phyloP scores from a whole-genome alignment of 768 basidiomycete species.

The Boletus vinaceobasis region DNA sequence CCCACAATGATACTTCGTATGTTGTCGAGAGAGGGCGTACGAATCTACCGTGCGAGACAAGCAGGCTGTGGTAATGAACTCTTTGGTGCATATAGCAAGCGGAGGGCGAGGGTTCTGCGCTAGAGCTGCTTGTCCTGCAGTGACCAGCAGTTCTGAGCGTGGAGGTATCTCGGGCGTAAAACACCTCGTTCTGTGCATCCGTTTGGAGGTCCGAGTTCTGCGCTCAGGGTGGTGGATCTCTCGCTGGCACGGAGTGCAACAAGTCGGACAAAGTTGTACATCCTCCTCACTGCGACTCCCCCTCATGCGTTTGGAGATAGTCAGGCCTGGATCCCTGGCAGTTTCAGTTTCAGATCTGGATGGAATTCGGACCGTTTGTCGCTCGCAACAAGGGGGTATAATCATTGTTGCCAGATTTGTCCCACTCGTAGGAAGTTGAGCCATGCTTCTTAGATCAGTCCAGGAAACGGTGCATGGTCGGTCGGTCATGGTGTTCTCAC shows the following conservation, averaged over 20 bases:
- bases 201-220: not conserved
- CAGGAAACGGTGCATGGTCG: not conserved
- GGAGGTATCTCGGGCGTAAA: not conserved
- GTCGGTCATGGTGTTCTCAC: not conserved
- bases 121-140: not conserved
- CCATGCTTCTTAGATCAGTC: not conserved
- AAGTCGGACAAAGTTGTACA: not conserved
- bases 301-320: too few species aligned
- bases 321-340: not conserved
- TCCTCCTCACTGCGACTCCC: too few species aligned
- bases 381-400: not conserved
- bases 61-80: not conserved
- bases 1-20: not conserved
- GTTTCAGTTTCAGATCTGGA: not conserved
- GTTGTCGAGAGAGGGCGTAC: not conserved
- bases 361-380: not conserved
- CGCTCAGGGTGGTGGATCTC: not conserved
- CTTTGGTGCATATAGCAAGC: not conserved
- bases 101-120: not conserved
- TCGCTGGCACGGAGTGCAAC: not conserved
- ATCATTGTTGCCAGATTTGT: not conserved
- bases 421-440: not conserved
- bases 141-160: not conserved
- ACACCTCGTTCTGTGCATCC: not conserved
- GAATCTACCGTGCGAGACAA: too few species aligned